Conservation (phyloP, 352 stramenopile genomes). For the Globisporangium iwayamae region DNA sequence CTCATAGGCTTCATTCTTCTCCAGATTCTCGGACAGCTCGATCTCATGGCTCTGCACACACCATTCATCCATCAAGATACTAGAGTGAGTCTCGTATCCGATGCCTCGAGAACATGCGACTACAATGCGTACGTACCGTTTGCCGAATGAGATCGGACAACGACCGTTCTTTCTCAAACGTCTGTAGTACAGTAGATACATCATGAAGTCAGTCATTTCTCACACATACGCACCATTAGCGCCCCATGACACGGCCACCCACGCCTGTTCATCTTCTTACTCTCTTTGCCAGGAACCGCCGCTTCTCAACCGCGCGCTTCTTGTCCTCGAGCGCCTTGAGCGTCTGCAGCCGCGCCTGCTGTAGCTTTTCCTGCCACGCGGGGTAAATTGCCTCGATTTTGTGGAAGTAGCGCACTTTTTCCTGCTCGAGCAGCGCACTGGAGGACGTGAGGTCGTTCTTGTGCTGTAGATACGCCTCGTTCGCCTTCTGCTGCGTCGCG, state of each 20-base stretch:
- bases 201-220: not conserved
- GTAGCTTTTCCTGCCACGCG: slow-evolving; percentile 69
- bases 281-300: slow-evolving; percentile 70
- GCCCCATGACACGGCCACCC: not conserved
- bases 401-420: slow-evolving; percentile 57
- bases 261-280: slow-evolving; percentile 19
- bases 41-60: slow-evolving; percentile 65
- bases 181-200: slow-evolving; percentile 27
- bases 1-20: slow-evolving; percentile 73
- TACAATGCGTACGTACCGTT: slow-evolving; percentile 33
- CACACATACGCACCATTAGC: not conserved
- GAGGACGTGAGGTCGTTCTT: slow-evolving; percentile 41
- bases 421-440: slow-evolving; percentile 41
- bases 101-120: too few relatives aligned
- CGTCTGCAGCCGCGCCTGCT: slow-evolving; percentile 45
- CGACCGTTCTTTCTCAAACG: slow-evolving; percentile 77
- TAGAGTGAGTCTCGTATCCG: too few relatives aligned
- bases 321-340: slow-evolving; percentile 68
- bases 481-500: slow-evolving; percentile 45
- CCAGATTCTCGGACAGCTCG: slow-evolving; percentile 63
- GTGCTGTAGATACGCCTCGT: slow-evolving; percentile 38
- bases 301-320: slow-evolving; percentile 64
- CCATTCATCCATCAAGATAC: not conserved
- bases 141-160: slow-evolving; percentile 64
- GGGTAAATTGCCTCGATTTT: slow-evolving; percentile 67